A percentile compares a stretch with the other conserved stretches of the same genome.
Evolutionary conservation across 1,284 basidiomycete genomes (phyloP).

Genomic region (Entoloma clypeatum): DNA sequence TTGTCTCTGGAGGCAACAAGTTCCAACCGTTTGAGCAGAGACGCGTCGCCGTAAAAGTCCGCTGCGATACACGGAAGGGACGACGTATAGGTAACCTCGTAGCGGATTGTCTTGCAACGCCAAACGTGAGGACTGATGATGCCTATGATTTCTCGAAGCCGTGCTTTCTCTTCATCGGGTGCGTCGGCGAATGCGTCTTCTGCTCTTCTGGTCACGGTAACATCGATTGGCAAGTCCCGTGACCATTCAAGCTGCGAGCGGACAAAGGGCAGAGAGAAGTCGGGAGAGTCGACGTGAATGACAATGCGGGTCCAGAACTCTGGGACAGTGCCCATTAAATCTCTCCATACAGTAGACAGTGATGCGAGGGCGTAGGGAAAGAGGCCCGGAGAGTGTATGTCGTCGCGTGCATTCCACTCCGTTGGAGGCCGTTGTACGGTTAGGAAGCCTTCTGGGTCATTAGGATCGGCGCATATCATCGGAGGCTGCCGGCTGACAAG

Average conservation of each 20-base stretch:
- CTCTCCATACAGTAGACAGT: slow-evolving; percentile 8
- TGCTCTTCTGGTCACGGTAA: not conserved
- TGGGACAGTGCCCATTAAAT: slow-evolving; percentile 7
- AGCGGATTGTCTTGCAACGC: slow-evolving; percentile 4
- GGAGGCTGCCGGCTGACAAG: too few species aligned
- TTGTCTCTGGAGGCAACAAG: not conserved
- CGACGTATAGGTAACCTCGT: slow-evolving; percentile 3
- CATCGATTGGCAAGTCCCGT: not conserved
- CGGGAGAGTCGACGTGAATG: slow-evolving; percentile 6
- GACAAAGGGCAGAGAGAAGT: not conserved
- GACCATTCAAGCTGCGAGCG: not conserved
- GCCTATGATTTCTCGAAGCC: not conserved
- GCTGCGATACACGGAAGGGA: slow-evolving; percentile 5
- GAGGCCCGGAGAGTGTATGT: slow-evolving; percentile 1
- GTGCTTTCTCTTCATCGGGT: not conserved
- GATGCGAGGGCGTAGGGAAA: slow-evolving; percentile 11
- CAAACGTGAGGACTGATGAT: slow-evolving; percentile 1
- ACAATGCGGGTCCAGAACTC: slow-evolving; percentile 15
- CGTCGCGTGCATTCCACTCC: too few species aligned
- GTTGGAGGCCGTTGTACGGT: too few species aligned
- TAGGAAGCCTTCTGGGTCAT: too few species aligned
- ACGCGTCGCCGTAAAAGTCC: not conserved
- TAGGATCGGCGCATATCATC: too few species aligned
- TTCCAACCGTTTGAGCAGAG: not conserved
- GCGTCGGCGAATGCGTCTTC: not conserved